Percentiles rank a stretch among this genome's conserved stretches.
These are phyloP conservation scores for Paecilomyces niveus DNA, from an alignment of 2,329 filamentous ascomycete species.

Conservation along the genomic window DNA sequence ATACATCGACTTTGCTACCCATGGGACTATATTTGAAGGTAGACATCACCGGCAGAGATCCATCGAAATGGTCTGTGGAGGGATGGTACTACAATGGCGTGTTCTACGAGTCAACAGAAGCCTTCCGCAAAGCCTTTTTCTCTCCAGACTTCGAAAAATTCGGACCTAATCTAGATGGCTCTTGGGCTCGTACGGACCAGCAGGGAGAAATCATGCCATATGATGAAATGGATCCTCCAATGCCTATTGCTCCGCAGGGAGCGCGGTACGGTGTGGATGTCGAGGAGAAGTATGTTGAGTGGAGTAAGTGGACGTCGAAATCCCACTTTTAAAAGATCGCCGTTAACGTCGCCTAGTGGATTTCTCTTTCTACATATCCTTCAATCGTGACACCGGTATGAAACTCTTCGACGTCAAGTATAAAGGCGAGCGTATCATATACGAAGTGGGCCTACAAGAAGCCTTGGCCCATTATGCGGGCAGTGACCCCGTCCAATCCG, in stretches of 20 bases:
- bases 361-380: slow-evolving; percentile 46
- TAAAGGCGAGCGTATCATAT: slow-evolving; percentile 45
- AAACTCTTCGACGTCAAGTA: slow-evolving; percentile 46
- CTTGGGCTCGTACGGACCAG: slow-evolving; percentile 13
- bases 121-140: slow-evolving; percentile 37
- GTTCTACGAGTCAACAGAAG: slow-evolving; percentile 46
- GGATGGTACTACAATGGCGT: slow-evolving; percentile 50
- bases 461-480: slow-evolving; percentile 47
- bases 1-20: neutral
- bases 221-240: slow-evolving; percentile 17
- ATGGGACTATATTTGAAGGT: slow-evolving; percentile 15
- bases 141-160: slow-evolving; percentile 9
- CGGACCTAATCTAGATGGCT: slow-evolving; percentile 8
- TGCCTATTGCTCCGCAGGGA: slow-evolving; percentile 31
- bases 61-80: slow-evolving; percentile 43
- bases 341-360: slow-evolving; percentile 24
- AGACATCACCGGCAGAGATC: slow-evolving; percentile 47
- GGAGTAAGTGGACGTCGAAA: slow-evolving; percentile 16
- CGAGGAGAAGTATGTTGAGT: slow-evolving; percentile 43
- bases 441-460: slow-evolving; percentile 48
- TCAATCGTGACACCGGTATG: slow-evolving; percentile 39
- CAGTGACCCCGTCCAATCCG: slow-evolving; percentile 18
- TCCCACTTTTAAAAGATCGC: too few relatives aligned
- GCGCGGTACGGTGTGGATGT: slow-evolving; percentile 36
- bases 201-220: slow-evolving; percentile 1